A percentile compares a stretch with the other conserved stretches of the same genome.
These are phyloP conservation scores for Neovahlkampfia damariscottae DNA, from an alignment of 78 protist species.

Conservation along the genomic window DNA sequence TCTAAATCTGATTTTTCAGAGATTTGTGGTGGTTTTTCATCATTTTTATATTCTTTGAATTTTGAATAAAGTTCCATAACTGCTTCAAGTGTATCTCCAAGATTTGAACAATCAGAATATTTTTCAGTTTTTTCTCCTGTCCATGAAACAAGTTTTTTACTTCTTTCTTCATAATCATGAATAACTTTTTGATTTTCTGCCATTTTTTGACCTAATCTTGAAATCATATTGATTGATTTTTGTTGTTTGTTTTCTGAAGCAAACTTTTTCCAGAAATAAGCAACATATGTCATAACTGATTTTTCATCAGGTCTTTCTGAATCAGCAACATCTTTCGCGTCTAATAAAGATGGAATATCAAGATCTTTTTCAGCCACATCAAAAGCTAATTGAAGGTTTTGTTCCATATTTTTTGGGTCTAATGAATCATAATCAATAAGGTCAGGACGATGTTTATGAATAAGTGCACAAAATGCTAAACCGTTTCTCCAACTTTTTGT, in stretches of 20 bases:
- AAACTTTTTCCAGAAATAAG: slow-evolving; percentile 53
- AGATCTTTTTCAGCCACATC: slow-evolving; percentile 58
- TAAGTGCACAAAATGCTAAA: slow-evolving; percentile 59
- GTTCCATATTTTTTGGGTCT: slow-evolving; percentile 28
- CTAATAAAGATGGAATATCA: slow-evolving; percentile 61
- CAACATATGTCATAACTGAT: slow-evolving; percentile 66
- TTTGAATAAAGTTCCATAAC: not conserved
- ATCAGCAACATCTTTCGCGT: slow-evolving; percentile 55
- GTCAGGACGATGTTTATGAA: slow-evolving; percentile 56
- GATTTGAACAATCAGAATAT: not conserved
- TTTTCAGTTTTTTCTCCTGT: not conserved
- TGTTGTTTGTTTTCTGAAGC: slow-evolving; percentile 39
- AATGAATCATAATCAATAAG: slow-evolving; percentile 31
- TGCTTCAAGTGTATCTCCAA: not conserved
- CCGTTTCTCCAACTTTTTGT: slow-evolving; percentile 33
- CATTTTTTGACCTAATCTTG: slow-evolving; percentile 27
- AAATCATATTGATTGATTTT: slow-evolving; percentile 40
- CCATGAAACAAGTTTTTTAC: not conserved
- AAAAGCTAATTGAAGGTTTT: slow-evolving; percentile 57
- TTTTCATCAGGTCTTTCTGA: slow-evolving; percentile 59
- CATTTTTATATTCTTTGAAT: not conserved
- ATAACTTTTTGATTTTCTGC: not conserved
- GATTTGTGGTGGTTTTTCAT: not conserved
- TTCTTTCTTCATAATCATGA: not conserved
- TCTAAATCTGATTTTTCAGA: not conserved